phyloP scores from a whole-genome alignment of 2,329 filamentous ascomycete species.

The Podosphaera fusca region DNA sequence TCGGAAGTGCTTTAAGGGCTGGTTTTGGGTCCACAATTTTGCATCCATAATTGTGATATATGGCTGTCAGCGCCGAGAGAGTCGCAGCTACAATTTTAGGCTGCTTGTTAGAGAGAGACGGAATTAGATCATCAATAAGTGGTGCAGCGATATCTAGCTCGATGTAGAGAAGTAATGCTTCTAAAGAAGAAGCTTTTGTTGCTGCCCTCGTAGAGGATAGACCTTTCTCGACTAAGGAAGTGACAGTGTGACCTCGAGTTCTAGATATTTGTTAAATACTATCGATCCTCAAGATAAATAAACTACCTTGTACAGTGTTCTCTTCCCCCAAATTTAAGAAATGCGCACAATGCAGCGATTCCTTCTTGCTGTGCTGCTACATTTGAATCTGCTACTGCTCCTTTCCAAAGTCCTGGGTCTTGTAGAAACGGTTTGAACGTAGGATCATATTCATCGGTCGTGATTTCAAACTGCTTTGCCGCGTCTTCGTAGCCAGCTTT shows the following conservation, averaged over 20 bases:
- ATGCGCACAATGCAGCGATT: conserved; percentile 66
- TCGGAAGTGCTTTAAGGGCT: conserved; percentile 67
- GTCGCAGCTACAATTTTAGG: conserved; percentile 68
- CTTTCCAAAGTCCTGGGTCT: conserved; percentile 75
- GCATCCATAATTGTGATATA: conserved; percentile 87
- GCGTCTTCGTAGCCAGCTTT: conserved; percentile 91
- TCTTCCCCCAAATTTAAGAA: conserved; percentile 71
- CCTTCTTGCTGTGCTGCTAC: conserved; percentile 93
- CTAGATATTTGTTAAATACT: conserved; percentile 18
- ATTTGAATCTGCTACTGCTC: conserved; percentile 79
- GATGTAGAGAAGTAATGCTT: conserved; percentile 70
- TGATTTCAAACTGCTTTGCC: conserved; percentile 61
- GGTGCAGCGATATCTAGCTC: conserved; percentile 73
- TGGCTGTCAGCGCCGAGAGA: conserved; percentile 52
- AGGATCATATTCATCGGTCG: conserved; percentile 65
- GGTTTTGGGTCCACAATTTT: conserved; percentile 86
- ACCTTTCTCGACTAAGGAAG: conserved; percentile 74
- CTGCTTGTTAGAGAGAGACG: conserved; percentile 63
- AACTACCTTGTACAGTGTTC: conserved; percentile 50
- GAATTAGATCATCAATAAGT: conserved; percentile 74
- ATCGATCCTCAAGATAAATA: neutral
- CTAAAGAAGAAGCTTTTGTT: conserved; percentile 67
- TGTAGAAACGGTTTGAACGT: conserved; percentile 71
- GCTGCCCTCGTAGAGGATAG: conserved; percentile 68
- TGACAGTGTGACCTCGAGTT: conserved; percentile 52